A percentile compares a stretch with the other conserved stretches of the same genome.
Evolutionary conservation across 805 yeast genomes (phyloP).

Genomic region (Starmerella ratchasimensis): DNA sequence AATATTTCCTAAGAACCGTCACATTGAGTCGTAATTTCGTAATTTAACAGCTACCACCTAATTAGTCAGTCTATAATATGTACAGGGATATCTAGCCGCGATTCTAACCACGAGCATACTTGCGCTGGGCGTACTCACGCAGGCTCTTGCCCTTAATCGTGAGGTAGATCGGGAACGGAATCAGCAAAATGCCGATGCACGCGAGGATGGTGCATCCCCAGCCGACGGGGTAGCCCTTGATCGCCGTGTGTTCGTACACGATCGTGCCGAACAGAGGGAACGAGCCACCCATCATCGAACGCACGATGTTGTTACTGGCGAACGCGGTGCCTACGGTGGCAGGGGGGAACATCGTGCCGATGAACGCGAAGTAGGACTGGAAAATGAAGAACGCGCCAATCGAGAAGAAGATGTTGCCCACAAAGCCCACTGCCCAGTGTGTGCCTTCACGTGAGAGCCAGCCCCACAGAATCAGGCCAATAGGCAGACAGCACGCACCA

Average conservation of each 20-base stretch:
- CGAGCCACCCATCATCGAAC: conserved; percentile 40
- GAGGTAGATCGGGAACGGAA: conserved; percentile 33
- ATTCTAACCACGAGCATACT: too few species aligned
- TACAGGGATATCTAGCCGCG: too few species aligned
- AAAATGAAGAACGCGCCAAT: conserved; percentile 34
- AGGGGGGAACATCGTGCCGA: conserved; percentile 37
- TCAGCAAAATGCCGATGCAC: conserved; percentile 32
- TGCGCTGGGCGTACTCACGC: conserved; percentile 9
- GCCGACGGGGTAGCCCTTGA: conserved; percentile 40
- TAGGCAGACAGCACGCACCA: conserved; percentile 33
- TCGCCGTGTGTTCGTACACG: conserved; percentile 35
- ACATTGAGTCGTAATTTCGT: too few species aligned
- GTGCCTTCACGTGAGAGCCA: conserved; percentile 38
- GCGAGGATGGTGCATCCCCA: conserved; percentile 44
- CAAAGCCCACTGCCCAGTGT: conserved; percentile 39
- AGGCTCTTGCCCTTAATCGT: conserved; percentile 8
- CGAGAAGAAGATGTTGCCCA: conserved; percentile 33
- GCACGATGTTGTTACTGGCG: conserved; percentile 41
- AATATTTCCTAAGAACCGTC: too few species aligned
- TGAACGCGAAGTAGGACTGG: conserved; percentile 39
- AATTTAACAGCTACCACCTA: too few species aligned
- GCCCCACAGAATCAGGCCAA: conserved; percentile 43
- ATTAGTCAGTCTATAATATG: too few species aligned
- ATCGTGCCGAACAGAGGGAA: conserved; percentile 51
- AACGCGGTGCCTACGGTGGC: conserved; percentile 43